These are phyloP conservation scores for Diaporthe caulivora DNA, from an alignment of 2,329 filamentous ascomycete genomes.

Conservation along the genomic window DNA sequence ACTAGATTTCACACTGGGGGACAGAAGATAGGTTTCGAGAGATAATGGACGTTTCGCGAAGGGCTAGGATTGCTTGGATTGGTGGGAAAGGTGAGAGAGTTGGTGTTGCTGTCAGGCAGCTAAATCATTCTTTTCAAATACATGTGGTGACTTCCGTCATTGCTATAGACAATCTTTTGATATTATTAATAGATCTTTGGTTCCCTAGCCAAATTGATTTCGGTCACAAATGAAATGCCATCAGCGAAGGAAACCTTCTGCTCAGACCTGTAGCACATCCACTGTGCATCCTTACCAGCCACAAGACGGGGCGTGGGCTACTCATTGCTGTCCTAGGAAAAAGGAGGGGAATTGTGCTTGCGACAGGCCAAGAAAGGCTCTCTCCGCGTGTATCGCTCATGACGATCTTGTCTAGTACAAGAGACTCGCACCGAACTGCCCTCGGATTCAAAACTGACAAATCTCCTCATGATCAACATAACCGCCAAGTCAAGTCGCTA, in stretches of 20 bases:
- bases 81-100: not conserved
- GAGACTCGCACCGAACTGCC: too few species aligned
- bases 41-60: not conserved
- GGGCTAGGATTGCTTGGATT: not conserved
- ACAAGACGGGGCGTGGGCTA: too few species aligned
- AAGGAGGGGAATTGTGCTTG: too few species aligned
- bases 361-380: too few species aligned
- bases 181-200: not conserved
- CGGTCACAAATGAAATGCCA: not conserved
- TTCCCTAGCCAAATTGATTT: too few species aligned
- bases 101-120: not conserved
- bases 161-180: not conserved
- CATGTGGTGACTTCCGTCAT: not conserved
- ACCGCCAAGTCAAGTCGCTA: not conserved
- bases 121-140: not conserved
- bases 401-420: too few species aligned
- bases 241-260: not conserved
- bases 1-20: not conserved
- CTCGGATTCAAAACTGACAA: too few species aligned
- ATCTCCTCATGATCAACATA: conserved; percentile 5
- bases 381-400: too few species aligned
- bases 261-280: too few species aligned
- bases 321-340: too few species aligned
- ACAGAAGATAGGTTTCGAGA: not conserved
- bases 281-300: too few species aligned